Conservation (phyloP, 2,329 filamentous ascomycete species). For the Pseudogymnoascus sp. region DNA sequence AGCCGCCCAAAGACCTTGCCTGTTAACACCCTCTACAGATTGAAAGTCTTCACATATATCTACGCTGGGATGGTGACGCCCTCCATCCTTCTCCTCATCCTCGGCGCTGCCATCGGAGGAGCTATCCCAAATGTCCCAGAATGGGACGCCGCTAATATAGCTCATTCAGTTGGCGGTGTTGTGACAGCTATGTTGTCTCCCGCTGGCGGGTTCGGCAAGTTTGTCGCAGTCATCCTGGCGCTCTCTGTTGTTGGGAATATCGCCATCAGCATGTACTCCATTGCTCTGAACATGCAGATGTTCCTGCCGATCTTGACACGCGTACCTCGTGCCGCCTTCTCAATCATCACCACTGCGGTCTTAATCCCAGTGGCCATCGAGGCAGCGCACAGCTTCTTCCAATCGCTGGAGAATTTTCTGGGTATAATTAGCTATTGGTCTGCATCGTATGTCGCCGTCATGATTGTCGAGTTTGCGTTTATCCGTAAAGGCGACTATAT, state of each 20-base stretch:
- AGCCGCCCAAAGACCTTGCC: neutral
- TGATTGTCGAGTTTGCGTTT: slow-evolving; percentile 30
- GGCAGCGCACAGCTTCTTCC: slow-evolving; percentile 49
- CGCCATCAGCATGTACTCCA: slow-evolving; percentile 51
- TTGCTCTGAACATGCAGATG: slow-evolving; percentile 59
- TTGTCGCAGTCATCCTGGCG: slow-evolving; percentile 51
- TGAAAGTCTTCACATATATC: slow-evolving; percentile 45
- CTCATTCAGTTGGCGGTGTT: slow-evolving; percentile 49
- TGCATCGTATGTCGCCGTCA: slow-evolving; percentile 28
- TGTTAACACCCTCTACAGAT: slow-evolving; percentile 16
- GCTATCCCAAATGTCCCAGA: slow-evolving; percentile 45
- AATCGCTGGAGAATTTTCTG: slow-evolving; percentile 23
- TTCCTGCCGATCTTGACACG: slow-evolving; percentile 47
- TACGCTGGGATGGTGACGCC: slow-evolving; percentile 49
- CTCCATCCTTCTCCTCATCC: slow-evolving; percentile 51
- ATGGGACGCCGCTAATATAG: slow-evolving; percentile 48
- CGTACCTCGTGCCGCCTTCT: slow-evolving; percentile 50
- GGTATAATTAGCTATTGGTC: slow-evolving; percentile 28
- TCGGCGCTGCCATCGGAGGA: slow-evolving; percentile 57
- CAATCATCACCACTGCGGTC: slow-evolving; percentile 49
- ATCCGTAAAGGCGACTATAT: slow-evolving; percentile 28
- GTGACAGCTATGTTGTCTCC: slow-evolving; percentile 52
- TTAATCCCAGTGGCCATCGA: slow-evolving; percentile 51
- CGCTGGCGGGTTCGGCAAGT: slow-evolving; percentile 53
- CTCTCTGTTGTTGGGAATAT: slow-evolving; percentile 53